Evolutionary conservation across 345 rosid genomes (phyloP).

Genomic region (Hibiscus mutabilis): DNA sequence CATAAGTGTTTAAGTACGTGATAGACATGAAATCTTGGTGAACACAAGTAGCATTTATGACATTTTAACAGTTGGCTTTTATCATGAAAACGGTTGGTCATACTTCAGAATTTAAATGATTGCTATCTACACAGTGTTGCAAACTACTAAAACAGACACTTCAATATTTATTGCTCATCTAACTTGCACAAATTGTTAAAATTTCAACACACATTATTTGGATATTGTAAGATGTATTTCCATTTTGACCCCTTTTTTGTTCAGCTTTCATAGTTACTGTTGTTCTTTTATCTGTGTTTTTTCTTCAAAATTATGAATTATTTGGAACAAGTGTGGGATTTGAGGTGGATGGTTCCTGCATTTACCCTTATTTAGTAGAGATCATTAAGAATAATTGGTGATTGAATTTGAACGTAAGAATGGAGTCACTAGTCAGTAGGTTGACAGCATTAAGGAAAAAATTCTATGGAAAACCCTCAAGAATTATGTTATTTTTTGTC

Average conservation of each 20-base stretch:
- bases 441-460: background rate
- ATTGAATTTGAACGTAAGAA: background rate
- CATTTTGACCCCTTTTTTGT: background rate
- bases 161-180: background rate
- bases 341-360: background rate
- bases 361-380: background rate
- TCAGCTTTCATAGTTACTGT: background rate
- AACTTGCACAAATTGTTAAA: background rate
- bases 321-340: background rate
- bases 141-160: no score
- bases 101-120: background rate
- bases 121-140: background rate
- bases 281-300: background rate
- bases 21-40: background rate
- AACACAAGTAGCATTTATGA: slow-evolving; percentile 1
- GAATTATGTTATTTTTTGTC: background rate
- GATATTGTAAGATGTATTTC: background rate
- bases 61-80: background rate
- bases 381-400: background rate
- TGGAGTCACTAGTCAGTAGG: background rate
- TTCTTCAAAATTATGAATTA: background rate
- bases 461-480: background rate
- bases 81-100: background rate
- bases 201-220: background rate
- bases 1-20: background rate